A percentile compares a stretch with the other conserved stretches of the same genome.
phyloP scores from a whole-genome alignment of 768 basidiomycete species.

The Lentinula sp. region DNA sequence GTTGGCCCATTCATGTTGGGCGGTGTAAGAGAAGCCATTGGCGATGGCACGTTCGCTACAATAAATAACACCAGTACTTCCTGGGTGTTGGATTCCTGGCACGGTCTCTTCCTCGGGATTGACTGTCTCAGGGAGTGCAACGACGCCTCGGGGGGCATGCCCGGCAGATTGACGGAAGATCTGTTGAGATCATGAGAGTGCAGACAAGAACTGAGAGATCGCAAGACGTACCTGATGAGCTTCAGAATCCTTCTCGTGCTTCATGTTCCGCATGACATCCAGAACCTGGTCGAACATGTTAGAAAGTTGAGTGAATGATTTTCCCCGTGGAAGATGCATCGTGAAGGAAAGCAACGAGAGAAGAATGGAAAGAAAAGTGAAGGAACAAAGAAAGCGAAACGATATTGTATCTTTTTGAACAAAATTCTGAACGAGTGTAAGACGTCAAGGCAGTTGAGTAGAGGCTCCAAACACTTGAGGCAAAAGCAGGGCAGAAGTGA shows the following conservation, averaged over 20 bases:
- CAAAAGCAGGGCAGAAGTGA: neutral
- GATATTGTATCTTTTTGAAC: neutral
- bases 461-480: constrained; percentile 7
- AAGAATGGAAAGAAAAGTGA: neutral
- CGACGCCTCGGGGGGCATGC: constrained; percentile 53
- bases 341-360: neutral
- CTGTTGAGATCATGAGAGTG: constrained; percentile 25
- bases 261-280: constrained; percentile 61
- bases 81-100: constrained; percentile 80
- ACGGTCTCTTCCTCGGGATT: constrained; percentile 88
- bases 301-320: constrained; percentile 28
- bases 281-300: constrained; percentile 54
- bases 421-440: neutral
- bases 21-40: constrained; percentile 82
- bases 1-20: constrained; percentile 79
- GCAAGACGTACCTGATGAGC: constrained; percentile 62
- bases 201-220: neutral
- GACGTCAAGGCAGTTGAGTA: neutral
- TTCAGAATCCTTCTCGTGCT: constrained; percentile 79
- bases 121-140: constrained; percentile 55
- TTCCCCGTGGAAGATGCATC: constrained; percentile 33
- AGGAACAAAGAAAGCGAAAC: neutral
- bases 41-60: constrained; percentile 63
- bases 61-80: constrained; percentile 39
- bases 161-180: constrained; percentile 72